Conservation (phyloP, 331 rosid species). For the Pyrus hybrid region DNA sequence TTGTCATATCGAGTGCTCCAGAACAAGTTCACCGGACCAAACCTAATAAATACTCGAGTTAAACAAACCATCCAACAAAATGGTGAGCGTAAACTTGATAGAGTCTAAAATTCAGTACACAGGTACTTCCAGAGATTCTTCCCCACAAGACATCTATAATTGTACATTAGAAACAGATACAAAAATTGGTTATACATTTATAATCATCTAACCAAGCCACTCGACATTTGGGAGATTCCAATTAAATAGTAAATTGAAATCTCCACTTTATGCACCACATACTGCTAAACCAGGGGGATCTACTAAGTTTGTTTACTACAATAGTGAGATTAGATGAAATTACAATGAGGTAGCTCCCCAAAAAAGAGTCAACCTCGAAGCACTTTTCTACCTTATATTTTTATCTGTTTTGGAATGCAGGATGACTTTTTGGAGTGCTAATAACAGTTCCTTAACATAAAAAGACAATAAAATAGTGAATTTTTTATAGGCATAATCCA, state of each 20-base stretch:
- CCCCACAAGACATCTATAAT: not conserved
- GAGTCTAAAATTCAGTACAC: not conserved
- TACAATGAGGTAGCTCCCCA: not conserved
- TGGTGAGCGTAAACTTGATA: not conserved
- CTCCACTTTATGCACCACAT: not conserved
- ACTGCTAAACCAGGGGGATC: not conserved
- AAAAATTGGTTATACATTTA: not conserved
- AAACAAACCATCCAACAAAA: slow-evolving; percentile 16
- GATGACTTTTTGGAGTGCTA: not conserved
- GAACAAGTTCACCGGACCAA: slow-evolving; percentile 95
- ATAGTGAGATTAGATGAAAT: not conserved
- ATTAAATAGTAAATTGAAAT: not conserved
- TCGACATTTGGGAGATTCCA: not conserved
- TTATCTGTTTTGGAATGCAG: not conserved
- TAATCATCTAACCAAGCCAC: not conserved
- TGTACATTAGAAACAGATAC: not conserved
- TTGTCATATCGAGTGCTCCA: slow-evolving; percentile 98
- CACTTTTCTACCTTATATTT: not conserved
- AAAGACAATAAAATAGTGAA: not conserved
- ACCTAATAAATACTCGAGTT: slow-evolving; percentile 37
- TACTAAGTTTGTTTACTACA: not conserved
- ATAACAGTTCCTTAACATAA: not conserved
- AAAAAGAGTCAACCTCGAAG: not conserved
- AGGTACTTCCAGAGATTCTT: not conserved
- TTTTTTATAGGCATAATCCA: not conserved